Conservation (phyloP, 257 asterid species). For the Scutellaria baicalensis region DNA sequence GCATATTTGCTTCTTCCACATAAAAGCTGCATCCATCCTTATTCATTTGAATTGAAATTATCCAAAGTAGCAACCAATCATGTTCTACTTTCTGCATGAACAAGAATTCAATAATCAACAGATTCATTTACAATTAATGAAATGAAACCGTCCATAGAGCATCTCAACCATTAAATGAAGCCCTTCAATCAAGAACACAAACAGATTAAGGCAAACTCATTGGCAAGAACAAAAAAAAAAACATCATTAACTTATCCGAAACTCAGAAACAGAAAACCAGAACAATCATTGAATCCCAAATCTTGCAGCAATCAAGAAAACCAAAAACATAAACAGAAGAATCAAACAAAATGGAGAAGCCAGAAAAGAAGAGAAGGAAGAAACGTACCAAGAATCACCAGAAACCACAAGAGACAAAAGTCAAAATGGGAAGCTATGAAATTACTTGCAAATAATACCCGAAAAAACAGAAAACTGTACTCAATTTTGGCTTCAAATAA, state of each 20-base stretch:
- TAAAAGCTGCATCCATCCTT: too few relatives aligned
- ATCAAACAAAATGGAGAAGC: not conserved
- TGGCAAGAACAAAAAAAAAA: not conserved
- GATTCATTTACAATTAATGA: not conserved
- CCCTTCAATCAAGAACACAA: not conserved
- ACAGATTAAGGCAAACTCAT: constrained; percentile 6
- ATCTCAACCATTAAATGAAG: constrained; percentile 12
- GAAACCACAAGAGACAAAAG: constrained; percentile 31
- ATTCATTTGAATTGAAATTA: not conserved
- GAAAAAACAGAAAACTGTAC: constrained; percentile 6
- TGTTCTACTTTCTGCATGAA: not conserved
- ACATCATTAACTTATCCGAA: constrained; percentile 8
- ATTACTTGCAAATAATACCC: constrained; percentile 11
- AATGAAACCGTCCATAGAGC: not conserved
- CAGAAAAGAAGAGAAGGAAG: not conserved
- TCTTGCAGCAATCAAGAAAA: not conserved
- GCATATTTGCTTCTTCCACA: not conserved
- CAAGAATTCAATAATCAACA: not conserved
- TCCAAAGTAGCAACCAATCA: not conserved
- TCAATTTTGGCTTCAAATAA: constrained; percentile 9
- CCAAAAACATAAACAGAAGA: not conserved
- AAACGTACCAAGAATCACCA: constrained; percentile 35
- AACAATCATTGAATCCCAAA: not conserved
- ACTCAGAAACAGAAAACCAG: not conserved
- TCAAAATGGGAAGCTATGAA: constrained; percentile 22